Evolutionary conservation across 768 basidiomycete genomes (phyloP).

Genomic region (Punctularia strigosozonata): DNA sequence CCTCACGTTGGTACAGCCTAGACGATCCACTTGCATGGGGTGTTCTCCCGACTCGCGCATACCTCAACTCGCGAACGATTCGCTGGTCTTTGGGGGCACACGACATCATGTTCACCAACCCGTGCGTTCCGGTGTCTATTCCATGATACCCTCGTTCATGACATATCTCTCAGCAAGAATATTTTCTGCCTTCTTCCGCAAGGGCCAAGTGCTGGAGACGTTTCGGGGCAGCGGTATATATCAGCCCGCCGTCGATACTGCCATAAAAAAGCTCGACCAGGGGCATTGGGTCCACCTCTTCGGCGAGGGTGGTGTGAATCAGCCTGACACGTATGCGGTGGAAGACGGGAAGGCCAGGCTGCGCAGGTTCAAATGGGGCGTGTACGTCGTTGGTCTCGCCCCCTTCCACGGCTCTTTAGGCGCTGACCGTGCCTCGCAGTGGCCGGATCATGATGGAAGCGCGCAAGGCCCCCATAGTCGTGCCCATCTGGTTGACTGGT

Average conservation of each 20-base stretch:
- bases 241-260: conserved; percentile 77
- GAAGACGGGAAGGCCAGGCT: conserved; percentile 35
- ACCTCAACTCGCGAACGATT: conserved; percentile 44
- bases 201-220: conserved; percentile 88
- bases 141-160: not conserved
- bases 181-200: conserved; percentile 74
- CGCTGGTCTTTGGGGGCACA: conserved; percentile 90
- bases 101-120: conserved; percentile 92
- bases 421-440: conserved; percentile 24
- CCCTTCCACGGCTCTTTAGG: not conserved
- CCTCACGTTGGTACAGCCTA: conserved; percentile 30
- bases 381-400: conserved; percentile 42
- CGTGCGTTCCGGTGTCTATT: conserved; percentile 34
- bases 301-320: conserved; percentile 82
- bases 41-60: conserved; percentile 54
- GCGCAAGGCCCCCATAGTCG: conserved; percentile 55
- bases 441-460: conserved; percentile 75
- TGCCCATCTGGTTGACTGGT: conserved; percentile 94
- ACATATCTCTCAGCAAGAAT: conserved; percentile 31
- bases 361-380: conserved; percentile 88
- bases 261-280: conserved; percentile 65
- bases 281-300: conserved; percentile 92
- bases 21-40: conserved; percentile 90
- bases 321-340: conserved; percentile 40
- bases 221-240: conserved; percentile 84